Conservation (phyloP, 1,284 basidiomycete genomes). For the Pseudozyma thailandica region DNA sequence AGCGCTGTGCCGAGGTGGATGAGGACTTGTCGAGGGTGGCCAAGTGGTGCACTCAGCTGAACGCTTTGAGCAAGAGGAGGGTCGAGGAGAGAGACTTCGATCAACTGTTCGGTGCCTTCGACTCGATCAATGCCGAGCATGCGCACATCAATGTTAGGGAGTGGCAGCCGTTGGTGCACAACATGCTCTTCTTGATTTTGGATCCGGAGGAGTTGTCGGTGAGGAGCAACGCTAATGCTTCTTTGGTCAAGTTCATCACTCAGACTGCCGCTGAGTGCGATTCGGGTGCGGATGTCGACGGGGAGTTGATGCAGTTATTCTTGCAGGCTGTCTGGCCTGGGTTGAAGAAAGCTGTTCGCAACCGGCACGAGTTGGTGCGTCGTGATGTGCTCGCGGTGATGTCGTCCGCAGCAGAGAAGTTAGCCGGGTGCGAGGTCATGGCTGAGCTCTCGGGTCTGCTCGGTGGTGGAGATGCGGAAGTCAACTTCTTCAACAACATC, state of each 20-base stretch:
- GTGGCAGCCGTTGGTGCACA: slow-evolving; percentile 87
- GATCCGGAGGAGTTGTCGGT: slow-evolving; percentile 90
- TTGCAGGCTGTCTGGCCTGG: slow-evolving; percentile 79
- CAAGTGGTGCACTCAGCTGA: slow-evolving; percentile 72
- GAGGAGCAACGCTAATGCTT: slow-evolving; percentile 81
- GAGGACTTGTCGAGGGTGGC: slow-evolving; percentile 41
- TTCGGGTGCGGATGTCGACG: slow-evolving; percentile 18
- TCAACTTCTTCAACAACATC: slow-evolving; percentile 96
- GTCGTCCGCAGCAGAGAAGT: slow-evolving; percentile 76
- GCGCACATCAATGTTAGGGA: slow-evolving; percentile 71
- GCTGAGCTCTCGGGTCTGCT: slow-evolving; percentile 84
- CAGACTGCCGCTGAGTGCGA: slow-evolving; percentile 34
- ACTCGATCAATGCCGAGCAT: slow-evolving; percentile 76
- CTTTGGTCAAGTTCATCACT: slow-evolving; percentile 80
- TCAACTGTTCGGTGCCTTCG: slow-evolving; percentile 81
- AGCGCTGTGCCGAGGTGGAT: slow-evolving; percentile 57
- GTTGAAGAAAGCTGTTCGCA: slow-evolving; percentile 82
- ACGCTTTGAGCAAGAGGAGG: slow-evolving; percentile 83
- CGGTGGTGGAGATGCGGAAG: slow-evolving; percentile 91
- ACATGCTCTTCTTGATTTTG: slow-evolving; percentile 85
- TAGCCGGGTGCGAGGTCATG: slow-evolving; percentile 73
- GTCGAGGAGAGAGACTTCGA: slow-evolving; percentile 95
- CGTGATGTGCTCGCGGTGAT: slow-evolving; percentile 85
- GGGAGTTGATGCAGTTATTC: slow-evolving; percentile 71
- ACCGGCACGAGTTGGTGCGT: slow-evolving; percentile 87